phyloP scores from a whole-genome alignment of 2,329 filamentous ascomycete genomes.

The Curvularia eragrostidis region DNA sequence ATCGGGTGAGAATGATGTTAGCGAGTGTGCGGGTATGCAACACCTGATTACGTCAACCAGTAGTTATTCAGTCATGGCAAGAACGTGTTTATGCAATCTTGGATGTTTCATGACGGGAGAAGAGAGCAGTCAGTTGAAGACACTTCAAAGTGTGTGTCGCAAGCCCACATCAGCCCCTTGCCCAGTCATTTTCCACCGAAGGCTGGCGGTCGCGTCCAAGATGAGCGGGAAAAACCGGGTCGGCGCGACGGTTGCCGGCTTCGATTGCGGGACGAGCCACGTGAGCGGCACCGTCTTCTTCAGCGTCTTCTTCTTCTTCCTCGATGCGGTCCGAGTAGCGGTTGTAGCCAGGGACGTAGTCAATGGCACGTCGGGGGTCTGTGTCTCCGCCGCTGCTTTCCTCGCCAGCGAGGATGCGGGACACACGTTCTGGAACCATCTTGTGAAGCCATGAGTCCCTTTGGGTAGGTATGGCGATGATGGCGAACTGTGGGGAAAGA shows the following conservation, averaged over 20 bases:
- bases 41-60: no score
- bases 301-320: constrained; percentile 34
- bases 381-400: constrained; percentile 32
- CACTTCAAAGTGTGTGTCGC: background rate
- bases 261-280: no score
- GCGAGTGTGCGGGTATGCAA: no score
- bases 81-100: no score
- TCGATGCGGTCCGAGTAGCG: constrained; percentile 41
- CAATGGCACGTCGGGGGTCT: constrained; percentile 35
- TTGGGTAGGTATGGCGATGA: constrained; percentile 41
- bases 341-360: constrained; percentile 38
- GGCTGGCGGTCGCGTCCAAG: constrained; percentile 26
- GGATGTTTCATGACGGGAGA: no score
- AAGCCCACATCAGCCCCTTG: constrained; percentile 14
- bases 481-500: constrained; percentile 32
- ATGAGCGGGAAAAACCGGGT: constrained; percentile 26
- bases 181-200: constrained; percentile 39
- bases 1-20: no score
- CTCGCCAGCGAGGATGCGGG: constrained; percentile 41
- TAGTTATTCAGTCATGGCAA: background rate
- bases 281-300: constrained; percentile 19
- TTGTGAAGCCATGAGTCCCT: constrained; percentile 43
- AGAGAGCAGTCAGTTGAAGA: no score
- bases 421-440: constrained; percentile 41
- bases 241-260: constrained; percentile 25